These are phyloP conservation scores for Esteya vermicola DNA, from an alignment of 2,329 filamentous ascomycete species.

Conservation along the genomic window DNA sequence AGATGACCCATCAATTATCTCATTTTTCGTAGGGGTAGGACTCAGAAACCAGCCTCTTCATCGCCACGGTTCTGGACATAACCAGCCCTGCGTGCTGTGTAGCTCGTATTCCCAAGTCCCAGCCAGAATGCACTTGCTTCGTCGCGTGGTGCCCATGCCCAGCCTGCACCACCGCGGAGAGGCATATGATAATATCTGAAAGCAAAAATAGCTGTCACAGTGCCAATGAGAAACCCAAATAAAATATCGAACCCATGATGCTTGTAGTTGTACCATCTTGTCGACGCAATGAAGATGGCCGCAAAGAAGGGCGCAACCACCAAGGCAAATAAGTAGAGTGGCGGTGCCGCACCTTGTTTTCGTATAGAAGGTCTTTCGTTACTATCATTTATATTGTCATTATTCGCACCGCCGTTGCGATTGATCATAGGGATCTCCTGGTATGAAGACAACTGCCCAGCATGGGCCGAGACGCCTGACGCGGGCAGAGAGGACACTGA, in stretches of 20 bases:
- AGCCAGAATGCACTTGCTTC: slow-evolving; percentile 59
- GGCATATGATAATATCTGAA: slow-evolving; percentile 83
- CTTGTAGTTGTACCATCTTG: slow-evolving; percentile 75
- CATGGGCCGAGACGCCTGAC: no score
- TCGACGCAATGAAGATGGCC: slow-evolving; percentile 67
- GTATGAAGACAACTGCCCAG: no score
- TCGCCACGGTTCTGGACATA: no score
- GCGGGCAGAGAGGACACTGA: no score
- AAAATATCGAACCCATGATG: slow-evolving; percentile 91
- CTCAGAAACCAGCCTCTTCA: no score
- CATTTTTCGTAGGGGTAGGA: no score
- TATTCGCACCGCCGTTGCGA: no score
- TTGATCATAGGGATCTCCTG: no score
- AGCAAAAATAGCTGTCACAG: slow-evolving; percentile 53
- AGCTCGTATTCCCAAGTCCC: slow-evolving; percentile 49
- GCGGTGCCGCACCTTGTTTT: slow-evolving; percentile 66
- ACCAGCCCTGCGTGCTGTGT: no score
- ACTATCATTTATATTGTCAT: no score
- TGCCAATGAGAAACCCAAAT: slow-evolving; percentile 69
- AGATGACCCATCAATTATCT: no score
- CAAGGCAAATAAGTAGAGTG: slow-evolving; percentile 61
- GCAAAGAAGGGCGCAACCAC: slow-evolving; percentile 57
- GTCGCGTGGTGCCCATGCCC: slow-evolving; percentile 75
- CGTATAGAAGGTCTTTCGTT: slow-evolving; percentile 48
- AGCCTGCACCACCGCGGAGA: slow-evolving; percentile 64